Evolutionary conservation across 805 yeast species (phyloP).

Genomic region (Candida nitratophila): DNA sequence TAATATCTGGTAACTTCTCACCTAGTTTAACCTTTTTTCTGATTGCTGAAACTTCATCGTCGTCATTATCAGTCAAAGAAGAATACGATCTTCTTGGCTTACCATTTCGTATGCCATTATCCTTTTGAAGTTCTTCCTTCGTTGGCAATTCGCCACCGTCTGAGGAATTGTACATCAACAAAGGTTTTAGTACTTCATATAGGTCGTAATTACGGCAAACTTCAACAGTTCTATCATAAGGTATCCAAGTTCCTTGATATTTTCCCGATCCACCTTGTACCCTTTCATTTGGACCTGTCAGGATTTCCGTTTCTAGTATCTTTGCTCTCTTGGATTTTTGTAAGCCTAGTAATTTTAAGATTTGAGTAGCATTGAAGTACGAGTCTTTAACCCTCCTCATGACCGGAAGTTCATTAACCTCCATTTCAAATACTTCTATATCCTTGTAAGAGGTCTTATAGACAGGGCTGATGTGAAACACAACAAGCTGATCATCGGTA

Average conservation of each 20-base stretch:
- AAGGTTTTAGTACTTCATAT: conserved; percentile 42
- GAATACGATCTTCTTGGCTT: conserved; percentile 9
- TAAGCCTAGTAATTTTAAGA: conserved; percentile 59
- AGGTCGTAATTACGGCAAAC: conserved; percentile 58
- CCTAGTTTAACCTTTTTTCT: conserved; percentile 9
- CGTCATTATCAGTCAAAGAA: conserved; percentile 15
- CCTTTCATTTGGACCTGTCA: conserved; percentile 59
- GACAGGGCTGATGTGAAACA: conserved; percentile 24
- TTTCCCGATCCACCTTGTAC: conserved; percentile 73
- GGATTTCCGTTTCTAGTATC: conserved; percentile 56
- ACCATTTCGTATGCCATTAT: not conserved
- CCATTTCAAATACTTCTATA: conserved; percentile 54
- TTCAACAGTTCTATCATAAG: conserved; percentile 49
- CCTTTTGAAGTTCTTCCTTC: conserved; percentile 30
- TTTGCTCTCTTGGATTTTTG: conserved; percentile 60
- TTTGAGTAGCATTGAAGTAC: conserved; percentile 67
- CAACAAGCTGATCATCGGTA: not conserved
- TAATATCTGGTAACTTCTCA: conserved; percentile 15
- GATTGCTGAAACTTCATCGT: conserved; percentile 14
- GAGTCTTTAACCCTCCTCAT: conserved; percentile 61
- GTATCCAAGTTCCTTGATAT: conserved; percentile 73
- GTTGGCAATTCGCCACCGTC: conserved; percentile 36
- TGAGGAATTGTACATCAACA: conserved; percentile 37
- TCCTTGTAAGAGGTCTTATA: conserved; percentile 59
- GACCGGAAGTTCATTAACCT: conserved; percentile 53